Evolutionary conservation across 140 eudicot species (phyloP), one percentile per base, ranked within the genome.

Genomic region (Stevia rebaudiana): DNA sequence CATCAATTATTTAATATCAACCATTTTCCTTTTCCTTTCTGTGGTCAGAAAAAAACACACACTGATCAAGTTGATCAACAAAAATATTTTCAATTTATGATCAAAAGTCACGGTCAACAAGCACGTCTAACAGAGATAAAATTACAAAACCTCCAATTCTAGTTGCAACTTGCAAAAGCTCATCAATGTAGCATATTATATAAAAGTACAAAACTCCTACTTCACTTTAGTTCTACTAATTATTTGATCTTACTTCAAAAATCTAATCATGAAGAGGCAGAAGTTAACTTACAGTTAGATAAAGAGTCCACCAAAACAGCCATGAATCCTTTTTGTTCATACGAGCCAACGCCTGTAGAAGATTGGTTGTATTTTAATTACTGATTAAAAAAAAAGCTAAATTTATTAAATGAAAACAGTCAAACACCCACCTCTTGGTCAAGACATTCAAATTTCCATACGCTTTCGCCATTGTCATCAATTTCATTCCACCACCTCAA

Each of bases 401-500:
- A 24, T 37, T 11, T 9, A 47, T 13, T 13, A 33, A 41, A 16
- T 15, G 8, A 50, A 17, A 16, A 55, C 33, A 63, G 51, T 43
- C 22, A 72, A 60, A 22, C 12, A 75, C 83, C 69, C 54, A 84
- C 95, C 90, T 87, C 95, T 75, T 88, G 96, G 78, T 88, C 98
- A 57, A 92, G 98, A 78, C 97, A 87, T 76, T 92, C 98, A 78
- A 83, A 92, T 70, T 76, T 88, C 98, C 98, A 92, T 59, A 92
- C 84, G 46, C 98, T 92, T 73, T 92, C 96, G 52, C 96, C 98
- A 49, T 83, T 63, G 48, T 92, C 98, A 81, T 92, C 74, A 22
- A 92, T 88, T 81, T 92, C 98, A 85, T 92, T 92, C 98, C 98
- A 92, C 98, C 98, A 88, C 80, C 96, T 85, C 49, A 88, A 89